These are phyloP conservation scores for Sapria himalayana DNA, from an alignment of 345 rosid genomes.

Conservation along the genomic window DNA sequence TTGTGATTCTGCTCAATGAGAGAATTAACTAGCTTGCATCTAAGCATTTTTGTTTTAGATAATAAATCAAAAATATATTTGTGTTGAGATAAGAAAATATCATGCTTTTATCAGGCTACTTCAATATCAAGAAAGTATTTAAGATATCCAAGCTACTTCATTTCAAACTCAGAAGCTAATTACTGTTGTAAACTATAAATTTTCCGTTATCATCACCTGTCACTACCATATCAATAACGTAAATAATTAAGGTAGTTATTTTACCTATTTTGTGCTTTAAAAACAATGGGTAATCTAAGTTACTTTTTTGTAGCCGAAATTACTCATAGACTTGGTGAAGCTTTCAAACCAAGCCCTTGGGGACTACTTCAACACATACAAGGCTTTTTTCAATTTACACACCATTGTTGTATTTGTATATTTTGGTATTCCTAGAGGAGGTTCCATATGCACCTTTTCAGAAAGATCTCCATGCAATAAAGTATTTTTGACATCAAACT, in stretches of 20 bases:
- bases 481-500: not conserved
- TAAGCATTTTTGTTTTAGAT: no score
- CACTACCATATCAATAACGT: not conserved
- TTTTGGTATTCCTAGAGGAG: no score
- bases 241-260: no score
- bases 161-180: not conserved
- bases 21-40: not conserved
- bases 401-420: no score
- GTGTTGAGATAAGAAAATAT: not conserved
- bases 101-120: not conserved
- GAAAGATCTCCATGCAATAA: not conserved
- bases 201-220: not conserved
- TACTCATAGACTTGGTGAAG: not conserved
- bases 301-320: not conserved
- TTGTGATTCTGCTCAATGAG: not conserved
- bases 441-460: no score
- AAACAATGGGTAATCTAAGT: no score
- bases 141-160: not conserved
- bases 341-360: no score
- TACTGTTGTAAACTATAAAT: not conserved
- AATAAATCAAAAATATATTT: no score
- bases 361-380: no score
- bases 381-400: no score
- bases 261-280: no score
- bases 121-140: not conserved